Conservation (phyloP, 1,284 basidiomycete genomes). For the Malassezia caprae region DNA sequence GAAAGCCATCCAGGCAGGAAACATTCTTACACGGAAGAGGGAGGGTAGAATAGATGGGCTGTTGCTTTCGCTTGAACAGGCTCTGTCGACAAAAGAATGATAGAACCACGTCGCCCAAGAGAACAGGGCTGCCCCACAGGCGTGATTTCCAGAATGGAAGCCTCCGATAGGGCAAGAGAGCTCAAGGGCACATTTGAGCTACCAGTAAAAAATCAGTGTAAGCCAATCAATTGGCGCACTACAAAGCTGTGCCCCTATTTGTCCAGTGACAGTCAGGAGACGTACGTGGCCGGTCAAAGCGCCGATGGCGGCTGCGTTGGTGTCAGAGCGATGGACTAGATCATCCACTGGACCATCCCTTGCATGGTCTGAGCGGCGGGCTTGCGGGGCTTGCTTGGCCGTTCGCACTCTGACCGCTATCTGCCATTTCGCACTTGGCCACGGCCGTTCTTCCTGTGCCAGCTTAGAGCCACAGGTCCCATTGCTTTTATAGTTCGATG, state of each 20-base stretch:
- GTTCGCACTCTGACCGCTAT: no score
- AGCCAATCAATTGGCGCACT: neutral
- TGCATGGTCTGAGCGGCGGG: neutral
- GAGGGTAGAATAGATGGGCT: neutral
- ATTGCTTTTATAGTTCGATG: no score
- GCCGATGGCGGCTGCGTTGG: neutral
- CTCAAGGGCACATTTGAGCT: neutral
- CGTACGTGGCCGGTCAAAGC: neutral
- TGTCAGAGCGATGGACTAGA: neutral
- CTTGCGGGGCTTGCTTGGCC: neutral
- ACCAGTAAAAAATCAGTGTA: neutral
- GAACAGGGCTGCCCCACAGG: neutral
- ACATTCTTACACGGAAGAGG: neutral
- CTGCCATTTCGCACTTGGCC: neutral
- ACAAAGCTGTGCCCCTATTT: neutral
- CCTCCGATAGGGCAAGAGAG: neutral
- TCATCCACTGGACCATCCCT: neutral
- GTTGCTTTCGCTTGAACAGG: neutral
- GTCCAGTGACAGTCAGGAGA: neutral
- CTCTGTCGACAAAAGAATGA: neutral
- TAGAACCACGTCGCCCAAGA: neutral
- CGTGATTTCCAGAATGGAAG: neutral
- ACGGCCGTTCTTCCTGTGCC: no score
- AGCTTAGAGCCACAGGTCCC: no score
- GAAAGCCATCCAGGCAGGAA: neutral